These are phyloP conservation scores for Eucalyptus camaldulensis DNA, from an alignment of 345 rosid species.

Conservation along the genomic window DNA sequence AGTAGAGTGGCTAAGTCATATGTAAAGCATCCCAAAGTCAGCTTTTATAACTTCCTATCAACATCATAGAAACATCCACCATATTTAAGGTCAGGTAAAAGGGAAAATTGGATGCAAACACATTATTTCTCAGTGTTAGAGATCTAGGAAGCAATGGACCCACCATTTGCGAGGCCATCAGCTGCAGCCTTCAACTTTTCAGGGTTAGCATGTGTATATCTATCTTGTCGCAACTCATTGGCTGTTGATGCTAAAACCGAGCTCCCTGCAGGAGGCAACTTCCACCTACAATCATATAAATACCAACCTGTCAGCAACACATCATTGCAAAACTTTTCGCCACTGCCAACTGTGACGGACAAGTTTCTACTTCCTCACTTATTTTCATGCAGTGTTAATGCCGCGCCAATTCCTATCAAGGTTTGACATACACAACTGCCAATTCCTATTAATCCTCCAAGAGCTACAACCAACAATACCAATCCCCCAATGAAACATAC, in stretches of 20 bases:
- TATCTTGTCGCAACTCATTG: slow-evolving; percentile 61
- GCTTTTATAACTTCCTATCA: background rate
- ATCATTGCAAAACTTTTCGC: background rate
- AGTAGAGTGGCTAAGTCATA: background rate
- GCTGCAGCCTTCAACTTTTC: slow-evolving; percentile 85
- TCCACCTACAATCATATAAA: slow-evolving; percentile 45
- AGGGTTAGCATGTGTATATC: slow-evolving; percentile 37
- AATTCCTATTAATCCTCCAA: background rate
- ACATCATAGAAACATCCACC: background rate
- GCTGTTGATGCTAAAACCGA: slow-evolving; percentile 60
- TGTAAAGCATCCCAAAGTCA: background rate
- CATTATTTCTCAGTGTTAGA: background rate
- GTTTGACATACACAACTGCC: background rate
- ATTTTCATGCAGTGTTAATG: background rate
- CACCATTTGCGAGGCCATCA: slow-evolving; percentile 64
- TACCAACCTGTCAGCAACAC: background rate
- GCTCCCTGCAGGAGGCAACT: slow-evolving; percentile 35
- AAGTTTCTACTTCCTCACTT: background rate
- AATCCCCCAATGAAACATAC: background rate
- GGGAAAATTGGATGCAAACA: background rate
- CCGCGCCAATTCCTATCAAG: background rate
- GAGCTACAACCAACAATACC: background rate
- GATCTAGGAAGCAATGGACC: background rate
- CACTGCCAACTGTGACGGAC: background rate
- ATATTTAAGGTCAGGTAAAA: background rate